Evolutionary conservation across 345 rosid genomes (phyloP).

Genomic region (Aquilaria malaccensis): DNA sequence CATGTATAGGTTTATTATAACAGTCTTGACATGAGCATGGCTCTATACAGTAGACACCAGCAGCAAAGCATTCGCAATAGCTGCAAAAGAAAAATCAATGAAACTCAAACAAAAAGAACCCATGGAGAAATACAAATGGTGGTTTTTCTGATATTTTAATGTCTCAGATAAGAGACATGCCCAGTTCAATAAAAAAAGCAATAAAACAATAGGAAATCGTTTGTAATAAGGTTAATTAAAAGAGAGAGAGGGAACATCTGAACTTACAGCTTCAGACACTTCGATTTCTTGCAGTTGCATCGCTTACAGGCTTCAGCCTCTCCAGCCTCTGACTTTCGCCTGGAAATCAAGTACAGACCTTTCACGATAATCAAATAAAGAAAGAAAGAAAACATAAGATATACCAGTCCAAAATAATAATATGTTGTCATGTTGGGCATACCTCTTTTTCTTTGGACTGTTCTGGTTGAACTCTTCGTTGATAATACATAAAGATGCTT

Average conservation of each 20-base stretch:
- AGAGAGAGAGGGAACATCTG: background rate
- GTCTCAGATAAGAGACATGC: too few species aligned
- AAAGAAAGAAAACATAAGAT: background rate
- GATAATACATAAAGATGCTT: conserved; percentile 26
- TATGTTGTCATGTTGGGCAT: conserved; percentile 10
- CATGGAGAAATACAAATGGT: background rate
- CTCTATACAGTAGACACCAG: conserved; percentile 91
- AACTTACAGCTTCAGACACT: conserved; percentile 97
- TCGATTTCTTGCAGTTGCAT: conserved; percentile 93
- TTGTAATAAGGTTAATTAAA: background rate
- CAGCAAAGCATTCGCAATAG: conserved; percentile 99
- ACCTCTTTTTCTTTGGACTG: conserved; percentile 89
- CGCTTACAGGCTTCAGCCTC: conserved; percentile 79
- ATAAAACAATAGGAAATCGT: background rate
- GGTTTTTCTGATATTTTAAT: background rate
- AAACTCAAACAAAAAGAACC: background rate
- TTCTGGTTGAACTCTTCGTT: conserved; percentile 51
- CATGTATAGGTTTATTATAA: conserved; percentile 88
- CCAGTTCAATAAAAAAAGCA: background rate
- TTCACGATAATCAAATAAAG: conserved; percentile 5
- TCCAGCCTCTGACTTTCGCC: conserved; percentile 59
- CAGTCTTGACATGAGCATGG: conserved; percentile 96
- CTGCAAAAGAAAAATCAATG: conserved; percentile 30
- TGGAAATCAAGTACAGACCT: conserved; percentile 19
- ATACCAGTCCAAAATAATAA: conserved; percentile 2